Conservation (phyloP, 495 filamentous ascomycete species). For the Gamarada debralockiae region DNA sequence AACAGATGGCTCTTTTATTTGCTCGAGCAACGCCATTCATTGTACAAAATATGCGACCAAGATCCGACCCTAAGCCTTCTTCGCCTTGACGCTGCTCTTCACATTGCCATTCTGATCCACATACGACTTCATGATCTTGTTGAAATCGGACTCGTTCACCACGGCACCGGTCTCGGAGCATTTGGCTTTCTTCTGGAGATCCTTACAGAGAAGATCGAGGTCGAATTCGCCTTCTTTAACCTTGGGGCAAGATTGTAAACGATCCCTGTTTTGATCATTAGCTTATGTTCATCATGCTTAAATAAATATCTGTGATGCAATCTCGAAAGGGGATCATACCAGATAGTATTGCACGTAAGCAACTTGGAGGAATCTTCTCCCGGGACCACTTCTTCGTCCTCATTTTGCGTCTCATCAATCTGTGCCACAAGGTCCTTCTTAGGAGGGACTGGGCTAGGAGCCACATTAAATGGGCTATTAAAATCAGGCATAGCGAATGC, state of each 20-base stretch:
- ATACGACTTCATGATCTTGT: constrained; percentile 60
- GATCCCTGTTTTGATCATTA: constrained; percentile 61
- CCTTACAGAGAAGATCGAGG: constrained; percentile 86
- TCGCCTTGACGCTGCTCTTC: not conserved
- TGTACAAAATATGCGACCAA: not conserved
- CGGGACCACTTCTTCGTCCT: constrained; percentile 63
- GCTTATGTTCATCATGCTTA: no score
- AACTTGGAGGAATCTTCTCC: constrained; percentile 62
- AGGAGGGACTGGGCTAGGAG: constrained; percentile 42
- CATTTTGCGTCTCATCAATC: constrained; percentile 66
- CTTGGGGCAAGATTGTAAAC: constrained; percentile 79
- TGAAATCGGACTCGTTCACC: constrained; percentile 84
- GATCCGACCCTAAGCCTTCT: not conserved
- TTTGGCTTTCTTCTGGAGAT: constrained; percentile 93
- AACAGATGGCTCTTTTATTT: not conserved
- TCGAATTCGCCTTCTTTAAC: constrained; percentile 87
- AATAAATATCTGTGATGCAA: constrained; percentile 3
- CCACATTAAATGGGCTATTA: constrained; percentile 67
- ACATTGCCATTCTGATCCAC: not conserved
- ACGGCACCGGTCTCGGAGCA: constrained; percentile 93
- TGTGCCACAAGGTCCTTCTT: constrained; percentile 72
- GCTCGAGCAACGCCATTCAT: not conserved
- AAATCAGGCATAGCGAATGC: constrained; percentile 77
- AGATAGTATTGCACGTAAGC: constrained; percentile 85
- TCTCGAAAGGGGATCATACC: constrained; percentile 67